These are phyloP conservation scores for Microstegium vimineum DNA, from an alignment of 176 grass and related monocot genomes.

Conservation along the genomic window DNA sequence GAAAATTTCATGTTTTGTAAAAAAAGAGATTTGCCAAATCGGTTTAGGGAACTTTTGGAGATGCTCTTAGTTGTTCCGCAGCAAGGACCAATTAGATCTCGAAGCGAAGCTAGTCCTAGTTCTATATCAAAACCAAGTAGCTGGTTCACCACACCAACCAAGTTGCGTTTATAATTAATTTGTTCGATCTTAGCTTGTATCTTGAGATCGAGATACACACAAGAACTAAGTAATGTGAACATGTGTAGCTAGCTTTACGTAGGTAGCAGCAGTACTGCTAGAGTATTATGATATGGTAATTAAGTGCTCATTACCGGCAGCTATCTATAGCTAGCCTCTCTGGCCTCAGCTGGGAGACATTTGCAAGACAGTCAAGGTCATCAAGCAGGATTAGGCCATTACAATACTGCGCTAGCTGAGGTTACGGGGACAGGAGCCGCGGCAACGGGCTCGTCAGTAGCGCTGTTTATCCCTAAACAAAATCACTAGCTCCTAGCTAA, in stretches of 20 bases:
- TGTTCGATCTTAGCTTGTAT: too few relatives aligned
- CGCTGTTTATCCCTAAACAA: not conserved
- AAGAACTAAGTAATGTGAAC: not conserved
- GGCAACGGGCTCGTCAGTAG: not conserved
- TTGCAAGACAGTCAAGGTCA: not conserved
- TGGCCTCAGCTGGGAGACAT: not conserved
- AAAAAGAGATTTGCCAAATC: too few relatives aligned
- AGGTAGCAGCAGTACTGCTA: not conserved
- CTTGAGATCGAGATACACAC: not conserved
- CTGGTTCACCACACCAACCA: not conserved
- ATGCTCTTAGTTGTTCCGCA: too few relatives aligned
- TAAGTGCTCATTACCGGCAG: not conserved
- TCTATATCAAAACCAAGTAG: not conserved
- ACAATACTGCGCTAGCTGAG: not conserved
- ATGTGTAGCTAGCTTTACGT: not conserved
- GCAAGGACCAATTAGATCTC: not conserved
- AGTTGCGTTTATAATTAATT: not conserved
- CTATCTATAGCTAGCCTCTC: not conserved
- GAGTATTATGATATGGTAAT: not conserved
- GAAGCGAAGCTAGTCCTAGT: not conserved
- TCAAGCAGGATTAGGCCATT: conserved; percentile 19
- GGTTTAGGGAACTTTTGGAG: too few relatives aligned
- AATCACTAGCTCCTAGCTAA: not conserved
- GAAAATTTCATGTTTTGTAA: too few relatives aligned
- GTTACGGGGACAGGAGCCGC: conserved; percentile 24